These are phyloP conservation scores for Scedosporium minutisporum DNA, from an alignment of 2,329 filamentous ascomycete species.

Conservation along the genomic window DNA sequence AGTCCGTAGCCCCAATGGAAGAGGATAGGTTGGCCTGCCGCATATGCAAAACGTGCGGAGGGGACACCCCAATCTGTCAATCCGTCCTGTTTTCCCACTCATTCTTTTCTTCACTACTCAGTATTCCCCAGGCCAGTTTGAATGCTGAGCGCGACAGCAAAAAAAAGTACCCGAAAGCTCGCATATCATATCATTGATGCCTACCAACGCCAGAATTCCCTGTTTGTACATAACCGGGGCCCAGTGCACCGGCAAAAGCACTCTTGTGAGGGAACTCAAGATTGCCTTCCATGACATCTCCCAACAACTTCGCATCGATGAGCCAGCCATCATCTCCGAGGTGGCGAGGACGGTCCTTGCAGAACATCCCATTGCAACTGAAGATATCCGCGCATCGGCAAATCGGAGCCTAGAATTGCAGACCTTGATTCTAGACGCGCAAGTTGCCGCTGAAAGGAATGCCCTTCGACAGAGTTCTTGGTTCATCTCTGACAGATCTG, in stretches of 20 bases:
- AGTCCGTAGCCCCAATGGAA: too few relatives aligned
- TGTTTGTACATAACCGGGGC: conserved; percentile 33
- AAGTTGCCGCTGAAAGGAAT: conserved; percentile 20
- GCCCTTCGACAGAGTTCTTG: conserved; percentile 12
- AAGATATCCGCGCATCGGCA: conserved; percentile 21
- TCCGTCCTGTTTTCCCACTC: too few relatives aligned
- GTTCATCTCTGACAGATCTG: conserved; percentile 34
- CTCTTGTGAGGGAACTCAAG: conserved; percentile 25
- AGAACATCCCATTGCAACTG: conserved; percentile 20
- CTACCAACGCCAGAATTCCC: background rate
- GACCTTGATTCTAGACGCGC: conserved; percentile 25
- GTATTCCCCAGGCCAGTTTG: too few relatives aligned
- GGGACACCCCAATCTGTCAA: too few relatives aligned
- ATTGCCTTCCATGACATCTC: conserved; percentile 11
- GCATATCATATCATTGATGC: background rate
- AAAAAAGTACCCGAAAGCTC: background rate
- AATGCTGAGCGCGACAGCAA: too few relatives aligned
- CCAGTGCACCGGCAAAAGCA: conserved; percentile 36
- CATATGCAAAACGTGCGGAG: too few relatives aligned
- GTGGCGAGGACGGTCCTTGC: conserved; percentile 26
- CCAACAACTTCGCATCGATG: conserved; percentile 5
- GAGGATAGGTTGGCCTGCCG: too few relatives aligned
- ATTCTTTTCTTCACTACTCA: too few relatives aligned
- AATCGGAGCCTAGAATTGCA: conserved; percentile 23
- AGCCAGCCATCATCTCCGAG: conserved; percentile 22